Evolutionary conservation across 176 grass and related monocot genomes (phyloP), one percentile per base, ranked within the genome.

Genomic region (Musa schizocarpa): DNA sequence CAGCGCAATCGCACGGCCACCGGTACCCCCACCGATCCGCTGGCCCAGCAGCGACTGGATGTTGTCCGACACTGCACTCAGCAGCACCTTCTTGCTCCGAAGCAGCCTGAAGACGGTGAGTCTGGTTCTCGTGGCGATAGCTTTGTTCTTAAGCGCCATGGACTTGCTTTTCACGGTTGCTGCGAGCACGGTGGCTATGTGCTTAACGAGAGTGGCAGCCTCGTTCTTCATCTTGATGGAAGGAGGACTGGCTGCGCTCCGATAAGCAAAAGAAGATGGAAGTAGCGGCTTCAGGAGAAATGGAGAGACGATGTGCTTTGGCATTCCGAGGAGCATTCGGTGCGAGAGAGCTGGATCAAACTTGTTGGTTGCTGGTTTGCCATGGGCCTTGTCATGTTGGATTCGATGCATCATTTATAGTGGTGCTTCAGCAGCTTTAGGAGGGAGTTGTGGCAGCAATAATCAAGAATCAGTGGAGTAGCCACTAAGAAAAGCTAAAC

Each of bases 41-140:
- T 77, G 14, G 43, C 50, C 26, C 43, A 85, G 74, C 55, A 85
- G 17, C 48, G 63, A 65, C 62, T 81, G 24, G 54, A 85, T 81
- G 73, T 85, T 85, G 19, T 71, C 19, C 56, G 78, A 81, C 65
- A 85, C 65, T 71, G 73, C 71, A 64, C 78, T 81, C 78, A 77
- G 76, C 68, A 81, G 72, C 26, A 81, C 53, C 72, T 77, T 85
- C 69, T 81, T 85, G 74, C 65, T 81, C 19, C 54, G 74, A 22
- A 85, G 34, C 21, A 65, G 11, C 24, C 63, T 27, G 63, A 65
- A 65, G 9, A 65, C 13, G 63, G 25, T 4, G 24, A 65, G 63
- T 25, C 23, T 65, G 63, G 21, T 65, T 22, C 20, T 65, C 63
- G 12, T 29, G 9, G 23, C 13, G 17, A 57, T 19, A 6, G 54